Conservation (phyloP, 176 grass and related monocot species). For the Lolium multiflorum region DNA sequence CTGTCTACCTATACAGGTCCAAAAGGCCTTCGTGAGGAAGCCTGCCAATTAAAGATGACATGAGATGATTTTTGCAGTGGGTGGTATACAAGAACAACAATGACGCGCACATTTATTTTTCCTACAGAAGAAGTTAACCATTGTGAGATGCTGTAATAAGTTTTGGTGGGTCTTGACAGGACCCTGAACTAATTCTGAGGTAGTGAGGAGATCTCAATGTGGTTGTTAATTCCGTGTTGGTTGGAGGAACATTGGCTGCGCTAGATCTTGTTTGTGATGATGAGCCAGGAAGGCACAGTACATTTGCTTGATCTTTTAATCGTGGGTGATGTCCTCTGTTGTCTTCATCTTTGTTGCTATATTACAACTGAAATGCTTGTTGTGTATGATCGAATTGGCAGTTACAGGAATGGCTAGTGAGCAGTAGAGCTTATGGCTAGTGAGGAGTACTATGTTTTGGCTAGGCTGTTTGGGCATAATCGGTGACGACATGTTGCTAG, state of each 20-base stretch:
- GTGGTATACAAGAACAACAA: not conserved
- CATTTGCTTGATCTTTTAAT: not conserved
- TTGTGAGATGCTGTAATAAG: slow-evolving; percentile 32
- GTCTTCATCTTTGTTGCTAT: not conserved
- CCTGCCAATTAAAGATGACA: slow-evolving; percentile 30
- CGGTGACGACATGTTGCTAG: too few relatives aligned
- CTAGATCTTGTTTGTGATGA: not conserved
- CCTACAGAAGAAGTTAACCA: not conserved
- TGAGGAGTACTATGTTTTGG: too few relatives aligned
- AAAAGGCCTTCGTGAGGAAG: slow-evolving; percentile 71
- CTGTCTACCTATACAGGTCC: slow-evolving; percentile 54
- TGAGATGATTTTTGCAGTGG: not conserved
- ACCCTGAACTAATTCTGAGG: slow-evolving; percentile 22
- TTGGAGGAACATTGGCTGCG: slow-evolving; percentile 22
- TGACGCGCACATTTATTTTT: not conserved
- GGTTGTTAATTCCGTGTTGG: slow-evolving; percentile 13
- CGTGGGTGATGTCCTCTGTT: not conserved
- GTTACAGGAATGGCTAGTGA: too few relatives aligned
- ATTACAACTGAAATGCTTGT: not conserved
- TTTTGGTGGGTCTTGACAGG: not conserved
- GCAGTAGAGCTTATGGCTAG: too few relatives aligned
- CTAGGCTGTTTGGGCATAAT: too few relatives aligned
- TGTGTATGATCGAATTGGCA: too few relatives aligned
- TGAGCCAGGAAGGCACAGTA: slow-evolving; percentile 10
- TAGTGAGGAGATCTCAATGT: slow-evolving; percentile 16